Evolutionary conservation across 805 yeast species (phyloP).

Genomic region (Yamadazyma akitaensis): DNA sequence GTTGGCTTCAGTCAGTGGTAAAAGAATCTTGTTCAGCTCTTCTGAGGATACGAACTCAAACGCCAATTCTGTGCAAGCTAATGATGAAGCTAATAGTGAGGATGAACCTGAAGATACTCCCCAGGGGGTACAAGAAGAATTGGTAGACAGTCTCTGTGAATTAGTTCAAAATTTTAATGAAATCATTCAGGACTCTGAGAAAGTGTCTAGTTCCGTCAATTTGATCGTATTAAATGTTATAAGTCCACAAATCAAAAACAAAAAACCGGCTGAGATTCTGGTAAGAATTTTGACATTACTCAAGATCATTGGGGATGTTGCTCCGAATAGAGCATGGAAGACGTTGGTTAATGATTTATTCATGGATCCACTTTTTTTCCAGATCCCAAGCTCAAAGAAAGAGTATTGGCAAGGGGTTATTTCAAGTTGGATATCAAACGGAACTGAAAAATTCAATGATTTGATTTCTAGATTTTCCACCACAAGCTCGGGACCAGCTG

Average conservation of each 20-base stretch:
- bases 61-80: background rate
- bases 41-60: conserved; percentile 6
- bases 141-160: conserved; percentile 31
- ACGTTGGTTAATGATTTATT: conserved; percentile 59
- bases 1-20: conserved; percentile 18
- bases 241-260: conserved; percentile 50
- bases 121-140: conserved; percentile 38
- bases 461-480: conserved; percentile 6
- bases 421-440: conserved; percentile 59
- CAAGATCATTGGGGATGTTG: conserved; percentile 29
- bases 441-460: conserved; percentile 50
- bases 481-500: conserved; percentile 14
- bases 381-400: conserved; percentile 19
- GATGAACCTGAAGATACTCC: conserved; percentile 7
- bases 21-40: conserved; percentile 10
- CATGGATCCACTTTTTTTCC: conserved; percentile 58
- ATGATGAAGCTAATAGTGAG: conserved; percentile 7
- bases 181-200: conserved; percentile 60
- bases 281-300: conserved; percentile 45
- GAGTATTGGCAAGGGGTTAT: conserved; percentile 55
- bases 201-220: conserved; percentile 22
- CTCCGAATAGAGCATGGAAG: conserved; percentile 58
- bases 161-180: conserved; percentile 37
- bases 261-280: conserved; percentile 35
- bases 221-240: conserved; percentile 53